These are phyloP conservation scores for Fibroporia radiculosa DNA, from an alignment of 768 basidiomycete genomes.

Conservation along the genomic window DNA sequence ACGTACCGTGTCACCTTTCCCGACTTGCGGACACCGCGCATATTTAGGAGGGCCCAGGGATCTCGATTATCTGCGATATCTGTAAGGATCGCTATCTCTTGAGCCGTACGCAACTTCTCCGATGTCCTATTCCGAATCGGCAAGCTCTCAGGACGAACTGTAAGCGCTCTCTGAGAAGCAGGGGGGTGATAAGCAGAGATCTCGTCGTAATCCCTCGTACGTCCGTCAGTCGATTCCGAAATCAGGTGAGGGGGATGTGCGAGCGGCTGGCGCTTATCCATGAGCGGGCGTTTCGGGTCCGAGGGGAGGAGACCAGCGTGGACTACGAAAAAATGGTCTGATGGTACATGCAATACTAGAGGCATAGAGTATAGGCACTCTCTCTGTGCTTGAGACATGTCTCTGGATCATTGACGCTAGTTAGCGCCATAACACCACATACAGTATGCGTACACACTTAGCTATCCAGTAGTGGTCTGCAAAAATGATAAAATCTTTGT, in stretches of 20 bases:
- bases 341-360: conserved; percentile 64
- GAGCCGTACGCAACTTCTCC: conserved; percentile 39
- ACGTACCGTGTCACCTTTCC: conserved; percentile 31
- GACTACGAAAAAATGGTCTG: conserved; percentile 67
- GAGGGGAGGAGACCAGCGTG: conserved; percentile 79
- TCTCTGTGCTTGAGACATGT: conserved; percentile 54
- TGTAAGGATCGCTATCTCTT: conserved; percentile 61
- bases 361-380: conserved; percentile 73
- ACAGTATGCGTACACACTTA: conserved; percentile 26
- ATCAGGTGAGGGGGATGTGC: conserved; percentile 45
- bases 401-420: conserved; percentile 20
- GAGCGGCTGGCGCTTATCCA: conserved; percentile 60
- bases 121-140: neutral
- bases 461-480: conserved; percentile 76
- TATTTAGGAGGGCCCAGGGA: conserved; percentile 73
- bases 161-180: neutral
- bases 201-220: conserved; percentile 8
- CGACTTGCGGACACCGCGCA: conserved; percentile 42
- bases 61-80: conserved; percentile 70
- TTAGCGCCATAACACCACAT: conserved; percentile 5
- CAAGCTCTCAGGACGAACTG: neutral
- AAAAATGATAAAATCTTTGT: conserved; percentile 61
- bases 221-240: conserved; percentile 1
- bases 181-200: conserved; percentile 2
- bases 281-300: conserved; percentile 48